These are phyloP conservation scores for Funneliformis geosporum DNA, from an alignment of 192 early-diverging fungal species.

Conservation along the genomic window DNA sequence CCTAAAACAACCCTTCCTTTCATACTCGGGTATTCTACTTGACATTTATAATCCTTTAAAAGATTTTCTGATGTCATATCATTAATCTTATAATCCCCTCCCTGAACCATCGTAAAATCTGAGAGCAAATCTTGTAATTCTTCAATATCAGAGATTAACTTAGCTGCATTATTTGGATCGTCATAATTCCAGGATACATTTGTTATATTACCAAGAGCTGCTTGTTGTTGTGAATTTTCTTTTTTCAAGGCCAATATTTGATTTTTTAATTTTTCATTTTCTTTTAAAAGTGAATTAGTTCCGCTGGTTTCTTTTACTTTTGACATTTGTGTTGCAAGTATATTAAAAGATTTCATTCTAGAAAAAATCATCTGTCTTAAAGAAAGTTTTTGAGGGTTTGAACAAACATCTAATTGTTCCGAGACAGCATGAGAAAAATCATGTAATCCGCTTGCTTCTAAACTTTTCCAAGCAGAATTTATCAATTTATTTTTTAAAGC, in stretches of 20 bases:
- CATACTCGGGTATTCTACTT: not conserved
- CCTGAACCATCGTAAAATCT: constrained; percentile 21
- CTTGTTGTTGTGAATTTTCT: constrained; percentile 12
- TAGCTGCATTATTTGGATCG: not conserved
- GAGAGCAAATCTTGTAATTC: constrained; percentile 1
- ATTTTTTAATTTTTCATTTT: not conserved
- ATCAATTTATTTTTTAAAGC: not conserved
- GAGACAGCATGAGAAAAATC: not conserved
- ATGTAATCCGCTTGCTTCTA: not conserved
- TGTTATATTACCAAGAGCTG: not conserved
- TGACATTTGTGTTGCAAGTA: not conserved
- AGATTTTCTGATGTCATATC: not conserved
- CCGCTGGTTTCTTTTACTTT: no score
- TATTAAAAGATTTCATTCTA: not conserved
- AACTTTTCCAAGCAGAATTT: not conserved
- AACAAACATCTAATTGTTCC: not conserved
- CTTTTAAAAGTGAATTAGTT: not conserved
- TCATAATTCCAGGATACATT: constrained; percentile 3
- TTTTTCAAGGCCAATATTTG: not conserved
- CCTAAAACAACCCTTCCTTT: not conserved
- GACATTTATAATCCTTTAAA: not conserved
- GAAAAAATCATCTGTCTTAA: not conserved
- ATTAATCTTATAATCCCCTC: not conserved
- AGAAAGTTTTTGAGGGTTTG: not conserved
- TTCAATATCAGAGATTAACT: not conserved